phyloP scores from a whole-genome alignment of 495 filamentous ascomycete genomes.

The Neurospora hispaniola region DNA sequence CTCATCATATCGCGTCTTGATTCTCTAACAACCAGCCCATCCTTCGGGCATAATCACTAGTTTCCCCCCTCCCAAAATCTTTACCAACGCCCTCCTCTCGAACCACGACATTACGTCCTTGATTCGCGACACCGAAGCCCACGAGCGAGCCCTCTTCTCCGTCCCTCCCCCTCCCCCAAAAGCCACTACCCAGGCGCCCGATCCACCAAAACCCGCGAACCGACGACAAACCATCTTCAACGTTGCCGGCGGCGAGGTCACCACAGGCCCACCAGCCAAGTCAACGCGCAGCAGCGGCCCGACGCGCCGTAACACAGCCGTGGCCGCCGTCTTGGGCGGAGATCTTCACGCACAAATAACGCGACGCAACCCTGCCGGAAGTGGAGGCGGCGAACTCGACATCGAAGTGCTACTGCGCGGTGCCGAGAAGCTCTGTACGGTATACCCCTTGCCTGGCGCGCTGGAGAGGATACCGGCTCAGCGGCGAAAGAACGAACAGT shows the following conservation, averaged over 20 bases:
- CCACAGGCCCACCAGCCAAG: conserved; percentile 33
- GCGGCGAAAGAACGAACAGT: conserved; percentile 58
- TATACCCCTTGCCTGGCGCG: conserved; percentile 83
- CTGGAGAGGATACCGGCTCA: conserved; percentile 62
- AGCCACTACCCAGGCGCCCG: conserved; percentile 19
- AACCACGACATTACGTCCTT: conserved; percentile 85
- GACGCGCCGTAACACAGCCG: conserved; percentile 65
- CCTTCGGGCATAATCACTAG: conserved; percentile 26
- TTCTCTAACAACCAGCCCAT: background rate
- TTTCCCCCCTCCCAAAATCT: conserved; percentile 86
- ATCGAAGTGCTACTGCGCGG: conserved; percentile 77
- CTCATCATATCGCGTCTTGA: background rate
- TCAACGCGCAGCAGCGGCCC: conserved; percentile 15
- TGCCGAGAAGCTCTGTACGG: conserved; percentile 79
- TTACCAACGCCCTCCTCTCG: conserved; percentile 85
- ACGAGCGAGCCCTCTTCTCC: conserved; percentile 93
- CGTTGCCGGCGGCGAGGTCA: conserved; percentile 43
- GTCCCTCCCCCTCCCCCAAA: conserved; percentile 57
- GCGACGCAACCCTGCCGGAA: conserved; percentile 25
- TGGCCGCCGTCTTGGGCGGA: conserved; percentile 77
- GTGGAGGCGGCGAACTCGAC: conserved; percentile 57
- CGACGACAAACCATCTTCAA: conserved; percentile 47
- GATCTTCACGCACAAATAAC: conserved; percentile 78
- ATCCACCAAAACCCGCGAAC: conserved; percentile 24
- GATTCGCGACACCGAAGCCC: conserved; percentile 89